Evolutionary conservation across 208 protist species (phyloP), one percentile per base, ranked within the genome.

Genomic region (Acanthamoeba culbertsoni): DNA sequence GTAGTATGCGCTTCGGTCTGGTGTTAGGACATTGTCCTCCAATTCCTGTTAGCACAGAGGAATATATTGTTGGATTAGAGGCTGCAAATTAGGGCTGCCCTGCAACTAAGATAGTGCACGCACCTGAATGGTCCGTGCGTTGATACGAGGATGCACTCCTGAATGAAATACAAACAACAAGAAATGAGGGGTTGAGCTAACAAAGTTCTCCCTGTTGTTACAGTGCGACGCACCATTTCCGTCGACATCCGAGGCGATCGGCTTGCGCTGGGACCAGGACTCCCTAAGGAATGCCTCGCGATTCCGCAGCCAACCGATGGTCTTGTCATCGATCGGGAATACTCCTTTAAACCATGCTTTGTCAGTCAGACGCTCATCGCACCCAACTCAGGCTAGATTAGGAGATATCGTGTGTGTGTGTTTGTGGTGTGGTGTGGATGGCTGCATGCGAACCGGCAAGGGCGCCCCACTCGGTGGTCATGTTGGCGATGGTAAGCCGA

Each of bases 381-480:
- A n/a, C n/a, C n/a, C n/a, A n/a, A n/a, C n/a, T n/a, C n/a, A n/a
- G 55, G 5, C 18, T 55, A 18, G 12, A 18, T 55, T 55, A 18
- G 7, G 48, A 23, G 48, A 94, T 31, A 23, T 43, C 71, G 48
- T 55, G 48, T 55, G 48, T 55, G 48, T 55, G 48, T 55, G 48
- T 55, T 7, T 55, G 48, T 55, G 48, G 7, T 7, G 7, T 7
- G 7, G 48, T 55, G 48, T 55, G 48, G 7, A 18, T 55, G 48
- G 7, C 12, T 55, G 48, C 18, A 31, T 28, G 59, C 4, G 59
- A 2, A 59, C 51, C 82, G 14, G 95, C 96, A 3, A 96, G 71
- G 14, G 95, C 95, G 26, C 96, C 96, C 96, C 96, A 97, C 77
- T 97, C 96, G 12, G 96, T 97, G 12, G 96, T 97, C 96, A 97